Percentiles rank a stretch among this genome's conserved stretches.
phyloP scores from a whole-genome alignment of 2,329 filamentous ascomycete species.

The Aspergillus vadensis region DNA sequence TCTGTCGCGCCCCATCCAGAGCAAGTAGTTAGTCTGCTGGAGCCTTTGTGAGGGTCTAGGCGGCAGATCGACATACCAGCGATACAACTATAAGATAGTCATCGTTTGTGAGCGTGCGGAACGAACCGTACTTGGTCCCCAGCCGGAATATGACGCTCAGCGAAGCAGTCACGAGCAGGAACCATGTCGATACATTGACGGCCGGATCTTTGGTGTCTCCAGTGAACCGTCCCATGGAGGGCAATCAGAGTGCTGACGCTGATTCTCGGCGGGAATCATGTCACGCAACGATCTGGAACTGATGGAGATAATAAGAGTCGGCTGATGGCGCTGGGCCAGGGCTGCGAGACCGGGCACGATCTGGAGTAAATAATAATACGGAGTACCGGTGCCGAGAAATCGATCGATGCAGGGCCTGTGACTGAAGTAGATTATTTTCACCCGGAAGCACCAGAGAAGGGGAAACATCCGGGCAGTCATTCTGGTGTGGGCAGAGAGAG shows the following conservation, averaged over 20 bases:
- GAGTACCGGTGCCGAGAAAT: not conserved
- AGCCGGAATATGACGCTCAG: slow-evolving; percentile 26
- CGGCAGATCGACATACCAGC: slow-evolving; percentile 11
- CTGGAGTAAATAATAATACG: not conserved
- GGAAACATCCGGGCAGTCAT: not conserved
- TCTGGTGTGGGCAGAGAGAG: not conserved
- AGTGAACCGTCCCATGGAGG: slow-evolving; percentile 23
- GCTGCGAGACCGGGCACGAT: not conserved
- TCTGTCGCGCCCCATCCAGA: not conserved
- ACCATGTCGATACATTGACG: slow-evolving; percentile 26
- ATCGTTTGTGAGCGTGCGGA: slow-evolving; percentile 23
- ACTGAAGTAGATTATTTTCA: not conserved
- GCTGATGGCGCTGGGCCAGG: not conserved
- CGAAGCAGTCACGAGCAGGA: slow-evolving; percentile 23
- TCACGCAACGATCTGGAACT: not conserved
- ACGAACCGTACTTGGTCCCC: slow-evolving; percentile 25
- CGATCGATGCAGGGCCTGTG: slow-evolving; percentile 1
- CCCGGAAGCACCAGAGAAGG: not conserved
- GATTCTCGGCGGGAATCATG: not conserved
- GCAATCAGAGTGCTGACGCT: not conserved
- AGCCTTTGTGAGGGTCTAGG: not conserved
- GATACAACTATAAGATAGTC: slow-evolving; percentile 25
- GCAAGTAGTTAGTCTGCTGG: not conserved
- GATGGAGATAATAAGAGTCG: not conserved
- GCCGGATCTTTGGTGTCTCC: slow-evolving; percentile 24